Evolutionary conservation across 495 filamentous ascomycete species (phyloP), one percentile per base, ranked within the genome.

Genomic region (Penicillium parvum): DNA sequence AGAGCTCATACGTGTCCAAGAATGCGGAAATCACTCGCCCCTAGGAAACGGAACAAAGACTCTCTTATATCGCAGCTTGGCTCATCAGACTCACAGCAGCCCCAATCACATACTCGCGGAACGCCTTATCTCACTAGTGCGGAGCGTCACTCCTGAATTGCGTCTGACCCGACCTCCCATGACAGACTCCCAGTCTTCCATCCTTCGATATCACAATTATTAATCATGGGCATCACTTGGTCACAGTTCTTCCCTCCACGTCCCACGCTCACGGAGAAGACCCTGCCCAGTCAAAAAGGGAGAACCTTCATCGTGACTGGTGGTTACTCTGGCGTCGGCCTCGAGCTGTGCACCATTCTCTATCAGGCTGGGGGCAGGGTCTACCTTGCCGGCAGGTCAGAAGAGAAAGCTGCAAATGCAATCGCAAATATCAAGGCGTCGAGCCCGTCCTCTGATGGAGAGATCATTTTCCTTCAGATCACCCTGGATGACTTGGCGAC

Each of bases 401-500:
- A 60, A 43, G 37, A 53, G 4, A 66, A 66, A 14, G 68, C 64
- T 12, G 40, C 51, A 15, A 29, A 32, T 4, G 65, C 63, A 5
- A 73, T 78, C 5, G 21, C 40, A 6, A 27, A 50, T 2, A 71
- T 76, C 27, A 53, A 61, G 22, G 19, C 47, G 0, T 25, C 35
- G 8, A 23, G 37, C 11, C 21, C 37, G 9, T 17, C 25, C 1
- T 30, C 32, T 12, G 40, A 32, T 5, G 70, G 70, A 9, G 22
- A 57, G 7, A 20, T 82, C 2, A 39, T 63, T 1, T 76, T 65
- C 46, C 62, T 78, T 2, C 40, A 52, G 11, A 54, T 82, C 7
- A 53, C 70, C 5, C 69, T 82, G 0, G 51, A 63, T 17, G 74
- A 81, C 45, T 63, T 82, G 7, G 51, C 53, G 4, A 73, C 66